phyloP scores from a whole-genome alignment of 495 filamentous ascomycete species.

The Bathelium albidoporum region DNA sequence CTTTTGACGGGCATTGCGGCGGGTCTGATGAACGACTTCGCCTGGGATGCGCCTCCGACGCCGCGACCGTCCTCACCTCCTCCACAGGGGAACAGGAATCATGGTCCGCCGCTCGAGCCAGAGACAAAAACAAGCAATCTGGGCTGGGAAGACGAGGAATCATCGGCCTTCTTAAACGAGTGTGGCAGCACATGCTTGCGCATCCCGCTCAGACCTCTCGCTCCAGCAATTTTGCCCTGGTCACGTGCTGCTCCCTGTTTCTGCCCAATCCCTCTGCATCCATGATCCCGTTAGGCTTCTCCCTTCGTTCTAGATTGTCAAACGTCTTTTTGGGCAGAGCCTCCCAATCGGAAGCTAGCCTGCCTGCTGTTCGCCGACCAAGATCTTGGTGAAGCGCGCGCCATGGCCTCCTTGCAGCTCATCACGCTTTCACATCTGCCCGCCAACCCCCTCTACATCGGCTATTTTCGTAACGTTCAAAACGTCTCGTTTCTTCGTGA shows the following conservation, averaged over 20 bases:
- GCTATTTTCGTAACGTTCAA: constrained; percentile 61
- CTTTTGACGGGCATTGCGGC: constrained; percentile 2
- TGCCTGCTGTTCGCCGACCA: not conserved
- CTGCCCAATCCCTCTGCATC: constrained; percentile 2
- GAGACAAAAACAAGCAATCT: not conserved
- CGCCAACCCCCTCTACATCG: constrained; percentile 55
- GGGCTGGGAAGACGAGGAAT: not conserved
- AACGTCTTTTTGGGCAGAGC: not conserved
- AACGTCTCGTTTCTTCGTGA: constrained; percentile 68
- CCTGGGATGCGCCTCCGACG: not conserved
- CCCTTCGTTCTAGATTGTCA: not conserved
- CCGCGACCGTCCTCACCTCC: not conserved
- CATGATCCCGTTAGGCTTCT: constrained; percentile 1
- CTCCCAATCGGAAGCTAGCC: not conserved
- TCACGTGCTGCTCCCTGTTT: not conserved
- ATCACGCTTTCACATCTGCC: constrained; percentile 61
- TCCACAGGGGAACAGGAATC: too few relatives aligned
- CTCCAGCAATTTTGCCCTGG: not conserved
- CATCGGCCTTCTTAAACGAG: not conserved
- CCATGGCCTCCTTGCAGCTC: constrained; percentile 32
- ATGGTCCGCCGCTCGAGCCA: not conserved
- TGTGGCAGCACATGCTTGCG: not conserved
- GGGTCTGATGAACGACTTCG: not conserved
- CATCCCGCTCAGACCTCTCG: not conserved
- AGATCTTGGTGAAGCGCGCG: not conserved